Evolutionary conservation across 2,329 filamentous ascomycete genomes (phyloP).

Genomic region (Microcera coccophila): DNA sequence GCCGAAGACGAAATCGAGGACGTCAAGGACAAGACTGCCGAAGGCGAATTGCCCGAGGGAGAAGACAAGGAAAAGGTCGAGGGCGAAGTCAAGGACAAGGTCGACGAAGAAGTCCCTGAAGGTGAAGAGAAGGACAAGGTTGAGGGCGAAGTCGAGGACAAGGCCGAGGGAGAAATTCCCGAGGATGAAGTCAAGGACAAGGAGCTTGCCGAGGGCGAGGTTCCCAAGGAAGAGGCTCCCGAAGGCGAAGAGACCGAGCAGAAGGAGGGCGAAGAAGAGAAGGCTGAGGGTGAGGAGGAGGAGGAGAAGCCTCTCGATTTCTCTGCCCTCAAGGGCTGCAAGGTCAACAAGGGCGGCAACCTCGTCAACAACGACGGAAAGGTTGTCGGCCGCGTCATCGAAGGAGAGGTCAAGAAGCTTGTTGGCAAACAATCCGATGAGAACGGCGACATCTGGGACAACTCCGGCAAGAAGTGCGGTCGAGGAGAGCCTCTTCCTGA

Average conservation of each 20-base stretch:
- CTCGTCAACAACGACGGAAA: conserved; percentile 51
- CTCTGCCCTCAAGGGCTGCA: conserved; percentile 49
- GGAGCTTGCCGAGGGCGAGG: conserved; percentile 35
- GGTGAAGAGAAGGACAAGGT: conserved; percentile 36
- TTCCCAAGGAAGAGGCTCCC: conserved; percentile 32
- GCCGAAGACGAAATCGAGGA: conserved; percentile 16
- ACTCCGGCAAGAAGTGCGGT: conserved; percentile 64
- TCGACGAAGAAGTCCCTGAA: conserved; percentile 13
- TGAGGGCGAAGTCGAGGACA: conserved; percentile 35
- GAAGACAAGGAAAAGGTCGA: conserved; percentile 29
- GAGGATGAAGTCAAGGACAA: conserved; percentile 32
- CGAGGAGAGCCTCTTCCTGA: conserved; percentile 58
- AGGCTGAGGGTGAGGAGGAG: conserved; percentile 51
- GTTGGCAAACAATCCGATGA: conserved; percentile 62
- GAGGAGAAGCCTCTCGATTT: conserved; percentile 38
- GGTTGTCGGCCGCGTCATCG: conserved; percentile 59
- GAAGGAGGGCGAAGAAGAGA: conserved; percentile 61
- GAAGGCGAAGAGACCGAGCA: conserved; percentile 24
- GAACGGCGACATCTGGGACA: conserved; percentile 67
- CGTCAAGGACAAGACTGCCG: no score
- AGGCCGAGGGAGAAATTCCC: conserved; percentile 42
- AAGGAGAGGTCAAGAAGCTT: conserved; percentile 61
- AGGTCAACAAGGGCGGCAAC: conserved; percentile 58
- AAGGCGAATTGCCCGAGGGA: conserved; percentile 8
- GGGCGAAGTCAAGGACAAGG: conserved; percentile 31